phyloP scores from a whole-genome alignment of 1,284 basidiomycete species.

The Calocybe gambosa region DNA sequence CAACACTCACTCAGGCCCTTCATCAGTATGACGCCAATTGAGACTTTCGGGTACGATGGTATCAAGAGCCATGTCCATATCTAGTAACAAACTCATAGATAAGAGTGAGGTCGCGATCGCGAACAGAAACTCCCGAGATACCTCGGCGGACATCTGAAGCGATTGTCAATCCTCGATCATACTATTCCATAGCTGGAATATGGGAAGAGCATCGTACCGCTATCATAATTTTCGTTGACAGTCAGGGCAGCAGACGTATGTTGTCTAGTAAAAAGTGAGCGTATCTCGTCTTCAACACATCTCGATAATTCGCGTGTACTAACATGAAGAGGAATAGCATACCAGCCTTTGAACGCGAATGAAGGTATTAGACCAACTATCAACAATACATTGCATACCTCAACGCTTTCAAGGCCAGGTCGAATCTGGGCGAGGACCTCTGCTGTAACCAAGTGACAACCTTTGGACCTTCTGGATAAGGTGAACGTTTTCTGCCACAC shows the following conservation, averaged over 20 bases:
- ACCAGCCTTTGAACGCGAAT: slow-evolving; percentile 42
- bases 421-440: slow-evolving; percentile 69
- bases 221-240: slow-evolving; percentile 83
- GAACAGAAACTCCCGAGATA: slow-evolving; percentile 7
- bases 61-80: slow-evolving; percentile 86
- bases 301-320: slow-evolving; percentile 15
- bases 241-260: slow-evolving; percentile 89
- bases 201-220: slow-evolving; percentile 31
- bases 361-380: slow-evolving; percentile 1
- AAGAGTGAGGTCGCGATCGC: neutral
- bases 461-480: slow-evolving; percentile 52
- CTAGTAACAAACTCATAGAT: slow-evolving; percentile 28
- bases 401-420: slow-evolving; percentile 65
- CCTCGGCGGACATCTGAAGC: slow-evolving; percentile 55
- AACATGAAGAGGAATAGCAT: slow-evolving; percentile 76
- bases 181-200: neutral
- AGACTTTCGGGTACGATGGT: slow-evolving; percentile 81
- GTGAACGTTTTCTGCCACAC: slow-evolving; percentile 90
- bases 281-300: neutral
- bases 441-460: slow-evolving; percentile 84
- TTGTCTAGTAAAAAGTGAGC: slow-evolving; percentile 54
- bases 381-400: slow-evolving; percentile 36
- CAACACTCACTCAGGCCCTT: slow-evolving; percentile 76
- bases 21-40: slow-evolving; percentile 86
- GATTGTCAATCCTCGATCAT: neutral